Percentiles rank a stretch among this genome's conserved stretches.
These are phyloP conservation scores for Collybia nuda DNA, from an alignment of 768 basidiomycete species.

Conservation along the genomic window DNA sequence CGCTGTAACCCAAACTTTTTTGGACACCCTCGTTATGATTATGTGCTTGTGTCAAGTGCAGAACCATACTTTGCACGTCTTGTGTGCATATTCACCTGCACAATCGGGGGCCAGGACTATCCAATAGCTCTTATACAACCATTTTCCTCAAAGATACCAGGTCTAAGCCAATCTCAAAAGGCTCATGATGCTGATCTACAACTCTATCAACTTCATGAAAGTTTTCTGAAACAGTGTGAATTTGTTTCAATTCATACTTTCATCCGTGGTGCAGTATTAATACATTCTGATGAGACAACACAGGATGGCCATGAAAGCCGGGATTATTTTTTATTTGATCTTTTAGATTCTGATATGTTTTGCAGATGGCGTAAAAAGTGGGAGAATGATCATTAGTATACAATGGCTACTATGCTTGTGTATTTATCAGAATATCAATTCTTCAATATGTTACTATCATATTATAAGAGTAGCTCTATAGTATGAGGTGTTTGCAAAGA, in stretches of 20 bases:
- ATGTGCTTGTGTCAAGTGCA: constrained; percentile 8
- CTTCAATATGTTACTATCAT: too few species aligned
- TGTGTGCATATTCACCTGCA: constrained; percentile 8
- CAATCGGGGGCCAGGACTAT: not conserved
- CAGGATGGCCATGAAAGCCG: not conserved
- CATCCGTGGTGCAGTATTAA: constrained; percentile 7
- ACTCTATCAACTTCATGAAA: constrained; percentile 1
- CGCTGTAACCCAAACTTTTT: constrained; percentile 28
- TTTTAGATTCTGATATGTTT: constrained; percentile 10
- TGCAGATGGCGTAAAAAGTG: not conserved
- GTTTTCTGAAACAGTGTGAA: not conserved
- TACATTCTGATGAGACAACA: constrained; percentile 2
- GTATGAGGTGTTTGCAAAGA: too few species aligned
- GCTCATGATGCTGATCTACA: constrained; percentile 5
- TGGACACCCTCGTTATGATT: constrained; percentile 20
- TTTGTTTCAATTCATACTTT: constrained; percentile 8
- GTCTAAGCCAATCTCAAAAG: not conserved
- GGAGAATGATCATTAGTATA: too few species aligned
- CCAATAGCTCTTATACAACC: constrained; percentile 10
- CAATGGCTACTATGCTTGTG: too few species aligned
- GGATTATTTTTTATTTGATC: constrained; percentile 9
- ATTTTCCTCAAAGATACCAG: not conserved
- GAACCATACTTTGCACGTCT: constrained; percentile 1
- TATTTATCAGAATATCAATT: too few species aligned
- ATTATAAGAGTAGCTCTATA: too few species aligned